Evolutionary conservation across 2,329 filamentous ascomycete genomes (phyloP).

Genomic region (Trichophaea hybrida): DNA sequence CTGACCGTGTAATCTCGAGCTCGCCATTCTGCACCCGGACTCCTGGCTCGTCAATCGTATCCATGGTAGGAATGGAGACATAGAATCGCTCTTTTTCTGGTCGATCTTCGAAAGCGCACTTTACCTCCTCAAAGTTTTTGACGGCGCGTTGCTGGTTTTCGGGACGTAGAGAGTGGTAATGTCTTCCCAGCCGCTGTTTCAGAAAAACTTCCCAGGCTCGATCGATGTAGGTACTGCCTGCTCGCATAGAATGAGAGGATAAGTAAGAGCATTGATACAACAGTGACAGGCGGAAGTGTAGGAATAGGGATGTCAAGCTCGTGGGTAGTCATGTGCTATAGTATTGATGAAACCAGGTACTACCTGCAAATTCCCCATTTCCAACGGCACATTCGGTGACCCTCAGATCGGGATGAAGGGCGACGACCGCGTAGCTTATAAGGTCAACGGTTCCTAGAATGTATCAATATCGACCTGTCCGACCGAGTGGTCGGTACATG

Average conservation of each 20-base stretch:
- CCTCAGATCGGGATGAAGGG: conserved; percentile 48
- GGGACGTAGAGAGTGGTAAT: conserved; percentile 11
- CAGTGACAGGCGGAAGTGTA: neutral
- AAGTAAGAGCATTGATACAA: neutral
- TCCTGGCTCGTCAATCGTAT: conserved; percentile 9
- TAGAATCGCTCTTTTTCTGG: conserved; percentile 18
- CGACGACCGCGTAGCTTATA: conserved; percentile 69
- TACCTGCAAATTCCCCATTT: conserved; percentile 40
- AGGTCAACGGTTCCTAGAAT: conserved; percentile 39
- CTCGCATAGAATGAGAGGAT: neutral
- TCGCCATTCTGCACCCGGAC: conserved; percentile 11
- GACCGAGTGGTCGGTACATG: neutral
- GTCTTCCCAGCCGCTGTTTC: neutral
- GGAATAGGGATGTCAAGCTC: neutral
- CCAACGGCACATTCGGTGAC: conserved; percentile 70
- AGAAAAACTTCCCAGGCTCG: neutral
- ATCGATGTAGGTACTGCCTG: neutral
- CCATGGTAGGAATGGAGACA: conserved; percentile 18
- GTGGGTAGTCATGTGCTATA: neutral
- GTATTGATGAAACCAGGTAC: neutral
- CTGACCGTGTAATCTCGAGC: conserved; percentile 8
- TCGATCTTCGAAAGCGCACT: conserved; percentile 21
- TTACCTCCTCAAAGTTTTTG: conserved; percentile 21
- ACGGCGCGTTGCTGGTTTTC: conserved; percentile 20
- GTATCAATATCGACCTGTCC: neutral